Evolutionary conservation across 2,329 filamentous ascomycete species (phyloP).

Genomic region (Tolypocladium ovalisporum): DNA sequence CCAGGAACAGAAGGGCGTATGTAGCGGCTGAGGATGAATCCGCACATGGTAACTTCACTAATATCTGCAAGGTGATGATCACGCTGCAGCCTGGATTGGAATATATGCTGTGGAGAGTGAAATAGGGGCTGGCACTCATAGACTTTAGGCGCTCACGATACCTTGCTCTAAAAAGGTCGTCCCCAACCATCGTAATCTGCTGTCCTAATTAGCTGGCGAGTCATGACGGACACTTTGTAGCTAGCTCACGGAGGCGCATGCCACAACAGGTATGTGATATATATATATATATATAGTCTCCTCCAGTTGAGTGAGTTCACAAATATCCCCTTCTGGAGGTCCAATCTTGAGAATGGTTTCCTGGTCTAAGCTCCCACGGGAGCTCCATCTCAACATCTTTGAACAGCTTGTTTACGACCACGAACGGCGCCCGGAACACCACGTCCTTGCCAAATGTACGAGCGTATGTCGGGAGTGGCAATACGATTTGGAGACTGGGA

Average conservation of each 20-base stretch:
- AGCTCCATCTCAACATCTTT: not conserved
- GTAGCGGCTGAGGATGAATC: no score
- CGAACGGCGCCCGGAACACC: not conserved
- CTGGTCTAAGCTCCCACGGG: not conserved
- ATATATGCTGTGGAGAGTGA: no score
- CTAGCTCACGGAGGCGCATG: not conserved
- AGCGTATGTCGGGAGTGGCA: not conserved
- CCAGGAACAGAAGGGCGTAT: no score
- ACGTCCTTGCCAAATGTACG: not conserved
- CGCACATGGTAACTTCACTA: no score
- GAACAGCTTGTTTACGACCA: not conserved
- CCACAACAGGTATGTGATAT: not conserved
- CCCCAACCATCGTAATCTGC: not conserved
- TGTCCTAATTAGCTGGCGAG: not conserved
- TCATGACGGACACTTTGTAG: not conserved
- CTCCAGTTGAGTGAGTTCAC: no score
- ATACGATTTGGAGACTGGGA: not conserved
- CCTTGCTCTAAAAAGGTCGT: not conserved
- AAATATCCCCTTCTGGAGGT: not conserved
- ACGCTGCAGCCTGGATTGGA: no score
- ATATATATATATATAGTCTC: not conserved
- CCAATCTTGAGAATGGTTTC: not conserved
- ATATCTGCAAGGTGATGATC: no score
- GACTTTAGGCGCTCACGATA: no score
- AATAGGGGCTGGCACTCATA: no score